Base-by-base conservation (phyloP, 75 land plant species). In the Isoetes taiwanensis region DNA sequence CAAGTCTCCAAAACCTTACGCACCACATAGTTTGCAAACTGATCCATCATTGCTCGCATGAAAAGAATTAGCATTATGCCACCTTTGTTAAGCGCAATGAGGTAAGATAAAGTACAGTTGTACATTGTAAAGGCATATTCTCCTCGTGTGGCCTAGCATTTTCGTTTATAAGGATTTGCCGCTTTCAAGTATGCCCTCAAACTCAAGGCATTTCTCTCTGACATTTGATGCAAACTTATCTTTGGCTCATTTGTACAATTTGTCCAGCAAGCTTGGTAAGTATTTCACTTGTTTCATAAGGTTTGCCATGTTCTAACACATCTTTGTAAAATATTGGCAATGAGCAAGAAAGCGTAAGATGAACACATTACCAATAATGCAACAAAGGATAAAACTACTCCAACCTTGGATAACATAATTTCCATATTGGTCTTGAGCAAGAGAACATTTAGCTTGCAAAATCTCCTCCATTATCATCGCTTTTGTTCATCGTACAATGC, bases 401-500 rank as follows among this genome's bases (percentile, higher is more conserved):
- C n/a, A 38, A 32, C 74, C 81, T 78, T 78, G 81, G 24, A 78
- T 58, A 55, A 78, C 81, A 69, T 78, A 78, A 65, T 78, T 78
- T 12, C 81, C 81, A 70, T 75, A 78, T 57, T 78, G 81, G 17
- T 78, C 78, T 59, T 75, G 74, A 32, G 86, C 86, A 56, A 83
- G 46, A 30, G 41, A 64, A 67, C 83, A 83, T 29, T 76, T 76
- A 40, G 69, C 69, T 14, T 71, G 68, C 57, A 83, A 34, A 48
- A 83, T 74, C 57, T 83, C 86, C 55, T 83, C 84, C 86, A 83
- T 83, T 34, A 83, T 72, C 25, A 64, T 67, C 80, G 84, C 0
- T 84, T 80, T 28, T 71, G 73, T 10, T 48, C 35, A 62, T 77
- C 80, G 72, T 66, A 53, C 84, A 83, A 56, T 83, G 78, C 62